These are phyloP conservation scores for Gymnopilus junonius DNA, from an alignment of 768 basidiomycete genomes.

Conservation along the genomic window DNA sequence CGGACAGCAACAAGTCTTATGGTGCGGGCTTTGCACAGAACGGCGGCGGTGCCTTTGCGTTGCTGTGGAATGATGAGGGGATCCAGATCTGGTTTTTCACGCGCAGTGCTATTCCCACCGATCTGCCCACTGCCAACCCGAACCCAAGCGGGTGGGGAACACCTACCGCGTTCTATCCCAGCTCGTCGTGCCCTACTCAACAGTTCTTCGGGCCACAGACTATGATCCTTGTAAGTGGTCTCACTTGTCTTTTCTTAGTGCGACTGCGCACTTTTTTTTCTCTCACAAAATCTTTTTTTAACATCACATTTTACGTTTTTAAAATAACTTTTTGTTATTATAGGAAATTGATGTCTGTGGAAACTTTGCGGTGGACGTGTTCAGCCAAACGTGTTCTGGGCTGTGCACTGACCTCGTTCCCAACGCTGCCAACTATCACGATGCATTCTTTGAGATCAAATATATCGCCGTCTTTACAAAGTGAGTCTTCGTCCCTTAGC, in stretches of 20 bases:
- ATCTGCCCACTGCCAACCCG: background rate
- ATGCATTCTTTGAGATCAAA: constrained; percentile 12
- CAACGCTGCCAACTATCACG: background rate
- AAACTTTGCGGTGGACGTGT: constrained; percentile 8
- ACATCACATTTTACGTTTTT: background rate
- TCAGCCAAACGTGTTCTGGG: constrained; percentile 5
- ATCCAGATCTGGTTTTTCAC: constrained; percentile 15
- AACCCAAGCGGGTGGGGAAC: background rate
- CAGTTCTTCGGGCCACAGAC: constrained; percentile 6
- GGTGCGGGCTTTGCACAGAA: constrained; percentile 3
- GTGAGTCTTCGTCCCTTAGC: background rate
- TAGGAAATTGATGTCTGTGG: constrained; percentile 14
- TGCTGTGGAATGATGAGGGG: constrained; percentile 10
- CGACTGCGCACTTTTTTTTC: background rate
- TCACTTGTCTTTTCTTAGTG: background rate
- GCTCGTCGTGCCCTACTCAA: background rate
- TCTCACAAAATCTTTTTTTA: background rate
- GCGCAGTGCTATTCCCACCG: background rate
- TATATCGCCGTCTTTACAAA: constrained; percentile 9
- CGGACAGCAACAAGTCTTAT: background rate
- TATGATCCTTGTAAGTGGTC: constrained; percentile 1
- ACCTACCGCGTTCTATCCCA: constrained; percentile 4
- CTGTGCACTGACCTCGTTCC: constrained; percentile 11
- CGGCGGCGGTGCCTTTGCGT: constrained; percentile 8
- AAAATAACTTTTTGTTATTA: background rate